Conservation (phyloP, 768 basidiomycete genomes). For the Leucogyrophana mollusca region DNA sequence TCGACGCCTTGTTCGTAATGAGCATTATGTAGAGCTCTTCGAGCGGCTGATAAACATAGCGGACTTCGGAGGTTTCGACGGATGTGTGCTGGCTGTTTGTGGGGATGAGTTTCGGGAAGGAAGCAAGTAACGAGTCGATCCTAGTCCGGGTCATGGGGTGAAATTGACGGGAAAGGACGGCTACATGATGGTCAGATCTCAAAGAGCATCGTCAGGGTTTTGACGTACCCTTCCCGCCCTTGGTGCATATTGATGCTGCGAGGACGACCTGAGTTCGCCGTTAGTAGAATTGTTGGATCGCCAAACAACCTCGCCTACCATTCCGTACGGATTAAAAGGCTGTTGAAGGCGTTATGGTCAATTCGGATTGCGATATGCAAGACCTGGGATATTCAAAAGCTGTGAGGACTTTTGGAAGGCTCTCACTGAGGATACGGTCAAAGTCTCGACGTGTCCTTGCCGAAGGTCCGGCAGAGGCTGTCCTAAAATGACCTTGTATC, state of each 20-base stretch:
- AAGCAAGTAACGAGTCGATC: slow-evolving; percentile 93
- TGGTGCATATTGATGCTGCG: slow-evolving; percentile 93
- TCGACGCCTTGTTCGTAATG: slow-evolving; percentile 98
- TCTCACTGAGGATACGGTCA: too few relatives aligned
- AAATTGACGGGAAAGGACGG: slow-evolving; percentile 95
- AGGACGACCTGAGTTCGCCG: slow-evolving; percentile 68
- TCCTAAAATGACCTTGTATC: too few relatives aligned
- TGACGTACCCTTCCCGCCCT: slow-evolving; percentile 87
- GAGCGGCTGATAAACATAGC: slow-evolving; percentile 95
- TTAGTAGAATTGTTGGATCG: not conserved
- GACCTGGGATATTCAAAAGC: too few relatives aligned
- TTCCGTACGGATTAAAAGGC: too few relatives aligned
- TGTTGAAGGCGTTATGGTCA: too few relatives aligned
- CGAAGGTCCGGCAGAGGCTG: too few relatives aligned
- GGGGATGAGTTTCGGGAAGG: slow-evolving; percentile 97
- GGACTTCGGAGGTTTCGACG: slow-evolving; percentile 93
- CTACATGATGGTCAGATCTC: slow-evolving; percentile 40
- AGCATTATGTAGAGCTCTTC: slow-evolving; percentile 97
- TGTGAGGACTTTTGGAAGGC: too few relatives aligned
- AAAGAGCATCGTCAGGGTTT: slow-evolving; percentile 1
- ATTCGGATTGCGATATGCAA: too few relatives aligned
- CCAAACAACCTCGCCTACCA: too few relatives aligned
- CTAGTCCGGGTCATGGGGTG: slow-evolving; percentile 88
- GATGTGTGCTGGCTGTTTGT: slow-evolving; percentile 93
- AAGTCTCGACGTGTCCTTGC: too few relatives aligned